A percentile compares a stretch with the other conserved stretches of the same genome.
phyloP scores from a whole-genome alignment of 1,284 basidiomycete species.

The Mycosarcoma mackinlayi region DNA sequence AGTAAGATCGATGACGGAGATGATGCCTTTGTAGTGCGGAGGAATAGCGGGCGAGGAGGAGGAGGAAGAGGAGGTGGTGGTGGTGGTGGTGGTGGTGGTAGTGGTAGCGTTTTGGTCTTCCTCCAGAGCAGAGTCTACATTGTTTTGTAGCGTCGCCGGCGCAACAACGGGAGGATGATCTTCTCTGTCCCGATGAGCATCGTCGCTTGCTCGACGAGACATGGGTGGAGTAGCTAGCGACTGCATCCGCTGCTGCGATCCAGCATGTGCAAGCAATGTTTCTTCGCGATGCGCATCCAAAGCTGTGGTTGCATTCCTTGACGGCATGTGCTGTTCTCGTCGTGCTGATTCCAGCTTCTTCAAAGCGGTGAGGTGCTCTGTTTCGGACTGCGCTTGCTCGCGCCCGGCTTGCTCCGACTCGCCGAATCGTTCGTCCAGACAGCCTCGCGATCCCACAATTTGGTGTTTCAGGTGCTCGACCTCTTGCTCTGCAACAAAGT shows the following conservation, averaged over 20 bases:
- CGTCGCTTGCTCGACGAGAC: conserved; percentile 18
- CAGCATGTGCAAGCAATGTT: background rate
- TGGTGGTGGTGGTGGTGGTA: background rate
- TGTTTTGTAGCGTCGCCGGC: no score
- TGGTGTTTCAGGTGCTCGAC: background rate
- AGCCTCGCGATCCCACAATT: no score
- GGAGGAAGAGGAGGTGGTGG: background rate
- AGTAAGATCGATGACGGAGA: conserved; percentile 39
- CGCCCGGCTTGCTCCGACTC: no score
- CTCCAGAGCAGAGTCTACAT: no score
- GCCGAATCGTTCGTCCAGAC: no score
- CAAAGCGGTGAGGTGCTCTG: conserved; percentile 18
- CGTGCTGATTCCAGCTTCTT: conserved; percentile 22
- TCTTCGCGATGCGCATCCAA: background rate
- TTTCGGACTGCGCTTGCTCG: conserved; percentile 6
- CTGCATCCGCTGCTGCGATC: conserved; percentile 19
- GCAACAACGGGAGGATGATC: no score
- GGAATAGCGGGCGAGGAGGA: background rate
- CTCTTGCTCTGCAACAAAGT: background rate
- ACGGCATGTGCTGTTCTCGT: conserved; percentile 2
- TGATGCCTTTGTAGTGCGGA: conserved; percentile 15
- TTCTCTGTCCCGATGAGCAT: no score
- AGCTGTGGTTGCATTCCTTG: conserved; percentile 11
- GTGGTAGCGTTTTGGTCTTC: no score
- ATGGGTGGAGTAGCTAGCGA: conserved; percentile 40